Conservation (phyloP, 2,329 filamentous ascomycete species). For the Fusarium drepaniforme region DNA sequence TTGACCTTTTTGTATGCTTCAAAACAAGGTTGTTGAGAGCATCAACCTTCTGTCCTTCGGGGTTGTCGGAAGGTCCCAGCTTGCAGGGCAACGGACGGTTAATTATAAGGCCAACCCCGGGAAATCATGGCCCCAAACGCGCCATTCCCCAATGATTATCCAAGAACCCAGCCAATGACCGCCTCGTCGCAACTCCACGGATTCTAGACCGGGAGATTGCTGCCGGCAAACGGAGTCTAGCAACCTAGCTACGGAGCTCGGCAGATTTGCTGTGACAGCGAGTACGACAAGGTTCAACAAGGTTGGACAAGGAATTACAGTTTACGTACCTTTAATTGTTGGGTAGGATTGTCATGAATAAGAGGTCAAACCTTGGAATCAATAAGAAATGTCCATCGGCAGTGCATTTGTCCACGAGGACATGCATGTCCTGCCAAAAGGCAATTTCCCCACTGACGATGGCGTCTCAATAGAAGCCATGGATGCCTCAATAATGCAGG, state of each 20-base stretch:
- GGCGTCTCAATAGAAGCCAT: slow-evolving; percentile 19
- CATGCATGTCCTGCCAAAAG: neutral
- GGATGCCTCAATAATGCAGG: slow-evolving; percentile 6
- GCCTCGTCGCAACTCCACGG: slow-evolving; percentile 9
- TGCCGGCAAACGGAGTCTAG: slow-evolving; percentile 3
- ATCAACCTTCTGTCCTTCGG: neutral
- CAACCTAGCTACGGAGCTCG: neutral
- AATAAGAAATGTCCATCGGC: neutral
- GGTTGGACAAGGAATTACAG: neutral
- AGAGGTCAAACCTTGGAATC: neutral
- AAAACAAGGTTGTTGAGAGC: slow-evolving; percentile 9
- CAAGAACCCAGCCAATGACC: slow-evolving; percentile 27
- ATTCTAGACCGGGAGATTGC: slow-evolving; percentile 22
- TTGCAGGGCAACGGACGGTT: neutral
- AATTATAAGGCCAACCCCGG: slow-evolving; percentile 6
- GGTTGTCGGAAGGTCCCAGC: neutral
- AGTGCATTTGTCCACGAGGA: neutral
- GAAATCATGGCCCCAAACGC: slow-evolving; percentile 5
- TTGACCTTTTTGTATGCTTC: neutral
- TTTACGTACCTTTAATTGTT: neutral
- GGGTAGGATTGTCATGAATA: neutral
- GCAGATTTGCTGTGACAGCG: neutral
- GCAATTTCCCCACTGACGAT: neutral
- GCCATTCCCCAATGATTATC: slow-evolving; percentile 18
- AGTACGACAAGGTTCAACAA: neutral